Evolutionary conservation across 2,329 filamentous ascomycete genomes (phyloP).

Genomic region (Amesomyces nigricolor): DNA sequence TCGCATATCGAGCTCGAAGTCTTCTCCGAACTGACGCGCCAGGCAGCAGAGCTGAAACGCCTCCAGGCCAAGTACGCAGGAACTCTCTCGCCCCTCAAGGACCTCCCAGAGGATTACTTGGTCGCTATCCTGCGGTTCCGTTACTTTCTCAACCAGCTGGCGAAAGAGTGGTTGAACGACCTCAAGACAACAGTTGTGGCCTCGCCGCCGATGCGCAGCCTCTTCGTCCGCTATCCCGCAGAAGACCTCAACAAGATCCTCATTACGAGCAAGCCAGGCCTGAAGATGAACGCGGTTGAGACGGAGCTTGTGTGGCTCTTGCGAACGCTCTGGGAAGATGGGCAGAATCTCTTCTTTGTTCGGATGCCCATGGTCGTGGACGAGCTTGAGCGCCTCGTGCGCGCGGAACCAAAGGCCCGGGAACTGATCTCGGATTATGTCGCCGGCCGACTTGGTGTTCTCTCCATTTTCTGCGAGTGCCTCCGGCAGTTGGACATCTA

Average conservation of each 20-base stretch:
- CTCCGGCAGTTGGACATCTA: constrained; percentile 41
- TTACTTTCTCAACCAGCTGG: constrained; percentile 31
- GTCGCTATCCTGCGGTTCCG: constrained; percentile 37
- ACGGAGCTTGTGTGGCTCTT: constrained; percentile 35
- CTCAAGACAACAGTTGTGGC: constrained; percentile 28
- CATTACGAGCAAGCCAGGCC: background rate
- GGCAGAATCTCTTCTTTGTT: constrained; percentile 28
- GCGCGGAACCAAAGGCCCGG: constrained; percentile 33
- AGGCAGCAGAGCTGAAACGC: constrained; percentile 25
- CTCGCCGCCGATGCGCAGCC: constrained; percentile 38
- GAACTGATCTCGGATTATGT: constrained; percentile 36
- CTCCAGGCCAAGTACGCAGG: constrained; percentile 33
- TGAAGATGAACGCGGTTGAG: constrained; percentile 26
- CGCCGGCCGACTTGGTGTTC: constrained; percentile 36
- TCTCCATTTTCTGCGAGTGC: constrained; percentile 43
- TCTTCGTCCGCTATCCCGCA: constrained; percentile 2
- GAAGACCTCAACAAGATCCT: background rate
- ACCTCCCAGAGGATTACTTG: constrained; percentile 38
- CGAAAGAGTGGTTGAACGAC: constrained; percentile 29
- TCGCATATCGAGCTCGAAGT: constrained; percentile 34
- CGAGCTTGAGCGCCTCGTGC: constrained; percentile 42
- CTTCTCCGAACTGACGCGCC: constrained; percentile 36
- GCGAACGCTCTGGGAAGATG: constrained; percentile 35
- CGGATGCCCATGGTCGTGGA: constrained; percentile 38
- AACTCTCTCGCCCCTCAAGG: constrained; percentile 30